Evolutionary conservation across 768 basidiomycete species (phyloP).

Genomic region (Leccinum incarnatum): DNA sequence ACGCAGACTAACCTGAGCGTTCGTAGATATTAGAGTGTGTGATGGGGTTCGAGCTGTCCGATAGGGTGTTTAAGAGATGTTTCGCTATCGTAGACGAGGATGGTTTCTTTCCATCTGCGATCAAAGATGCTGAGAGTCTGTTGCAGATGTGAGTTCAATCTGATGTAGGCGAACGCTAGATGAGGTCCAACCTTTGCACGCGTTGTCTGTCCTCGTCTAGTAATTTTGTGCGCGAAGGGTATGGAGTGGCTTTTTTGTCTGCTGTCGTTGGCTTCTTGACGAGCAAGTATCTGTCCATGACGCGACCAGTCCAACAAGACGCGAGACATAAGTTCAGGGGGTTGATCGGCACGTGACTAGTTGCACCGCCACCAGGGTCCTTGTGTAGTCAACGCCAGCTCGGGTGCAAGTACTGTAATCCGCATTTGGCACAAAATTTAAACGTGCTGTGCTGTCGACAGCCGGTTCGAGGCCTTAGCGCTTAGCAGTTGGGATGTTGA

Average conservation of each 20-base stretch:
- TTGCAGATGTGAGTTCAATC: not conserved
- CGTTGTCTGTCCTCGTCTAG: conserved; percentile 18
- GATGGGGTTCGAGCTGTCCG: conserved; percentile 70
- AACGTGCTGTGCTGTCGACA: too few species aligned
- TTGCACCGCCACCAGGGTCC: not conserved
- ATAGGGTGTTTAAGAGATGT: conserved; percentile 58
- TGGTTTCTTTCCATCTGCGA: conserved; percentile 32
- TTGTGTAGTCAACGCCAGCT: too few species aligned
- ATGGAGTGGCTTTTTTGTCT: conserved; percentile 9
- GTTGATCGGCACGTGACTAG: conserved; percentile 10
- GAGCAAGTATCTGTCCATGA: conserved; percentile 30
- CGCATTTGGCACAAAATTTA: too few species aligned
- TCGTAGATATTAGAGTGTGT: conserved; percentile 66
- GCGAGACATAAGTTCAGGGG: conserved; percentile 8
- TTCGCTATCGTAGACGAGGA: conserved; percentile 51
- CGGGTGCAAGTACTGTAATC: too few species aligned
- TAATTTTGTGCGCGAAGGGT: conserved; percentile 10
- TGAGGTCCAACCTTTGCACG: conserved; percentile 12
- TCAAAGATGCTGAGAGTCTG: conserved; percentile 31
- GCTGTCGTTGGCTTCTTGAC: conserved; percentile 18
- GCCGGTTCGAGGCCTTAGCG: too few species aligned
- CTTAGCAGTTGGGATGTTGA: too few species aligned
- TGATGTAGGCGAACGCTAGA: not conserved
- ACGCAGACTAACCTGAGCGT: conserved; percentile 49
- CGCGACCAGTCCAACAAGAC: not conserved